Evolutionary conservation across 495 filamentous ascomycete species (phyloP).

Genomic region (Lasiosphaeriaceae sp.): DNA sequence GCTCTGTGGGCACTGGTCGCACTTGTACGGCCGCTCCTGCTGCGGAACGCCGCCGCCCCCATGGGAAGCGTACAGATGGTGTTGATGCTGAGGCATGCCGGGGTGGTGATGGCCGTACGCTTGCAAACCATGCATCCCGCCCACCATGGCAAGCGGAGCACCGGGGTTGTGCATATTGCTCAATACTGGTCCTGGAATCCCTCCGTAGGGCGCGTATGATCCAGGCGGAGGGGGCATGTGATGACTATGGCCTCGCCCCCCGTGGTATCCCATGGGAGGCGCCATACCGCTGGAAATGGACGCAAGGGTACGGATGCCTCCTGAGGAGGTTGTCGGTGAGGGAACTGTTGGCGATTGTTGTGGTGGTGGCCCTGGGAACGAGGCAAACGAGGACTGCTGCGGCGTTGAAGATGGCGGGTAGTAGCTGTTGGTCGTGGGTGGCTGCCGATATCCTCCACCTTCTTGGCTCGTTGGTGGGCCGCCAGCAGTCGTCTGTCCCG

Average conservation of each 20-base stretch:
- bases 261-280: slow-evolving; percentile 17
- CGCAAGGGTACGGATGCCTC: slow-evolving; percentile 29
- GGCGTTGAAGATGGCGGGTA: slow-evolving; percentile 60
- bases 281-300: slow-evolving; percentile 41
- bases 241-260: slow-evolving; percentile 30
- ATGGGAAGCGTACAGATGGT: slow-evolving; percentile 33
- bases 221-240: slow-evolving; percentile 11
- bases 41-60: slow-evolving; percentile 1
- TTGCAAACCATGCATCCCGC: slow-evolving; percentile 50
- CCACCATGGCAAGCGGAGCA: slow-evolving; percentile 63
- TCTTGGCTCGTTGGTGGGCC: slow-evolving; percentile 5
- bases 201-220: slow-evolving; percentile 11
- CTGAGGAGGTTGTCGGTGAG: slow-evolving; percentile 13
- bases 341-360: slow-evolving; percentile 23
- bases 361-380: slow-evolving; percentile 43
- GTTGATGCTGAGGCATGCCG: slow-evolving; percentile 35
- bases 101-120: slow-evolving; percentile 45
- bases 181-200: slow-evolving; percentile 64
- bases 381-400: slow-evolving; percentile 54
- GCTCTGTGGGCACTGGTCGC: slow-evolving; percentile 83
- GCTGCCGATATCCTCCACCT: slow-evolving; percentile 53
- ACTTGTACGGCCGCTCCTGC: slow-evolving; percentile 87
- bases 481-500: slow-evolving; percentile 19
- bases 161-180: slow-evolving; percentile 74
- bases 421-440: slow-evolving; percentile 52